Base-by-base conservation (phyloP, 1,139 yeast species). In the Hyphopichia pseudoburtonii region DNA sequence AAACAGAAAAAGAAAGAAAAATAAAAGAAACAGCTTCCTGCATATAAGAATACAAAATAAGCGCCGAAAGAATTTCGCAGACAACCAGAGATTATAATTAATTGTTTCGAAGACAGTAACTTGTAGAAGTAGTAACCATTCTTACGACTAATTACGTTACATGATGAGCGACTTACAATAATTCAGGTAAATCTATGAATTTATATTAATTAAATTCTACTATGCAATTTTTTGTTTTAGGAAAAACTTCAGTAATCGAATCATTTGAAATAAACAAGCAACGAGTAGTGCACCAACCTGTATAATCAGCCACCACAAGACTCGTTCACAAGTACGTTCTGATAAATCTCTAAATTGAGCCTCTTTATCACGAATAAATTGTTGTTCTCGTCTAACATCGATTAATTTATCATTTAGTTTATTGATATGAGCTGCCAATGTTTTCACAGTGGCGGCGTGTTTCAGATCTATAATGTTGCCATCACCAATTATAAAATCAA, bases 221-320 rank as follows among this genome's bases (percentile, higher is more conserved):
- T 14, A 47, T n/a, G 34, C 43, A 14, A 38, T 71, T 56, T 81
- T 81, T 54, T 79, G 83, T 58, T 82, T 82, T 38, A 78, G 75
- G 52, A 82, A 82, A 64, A 82, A 81, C 15, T 80, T 64, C 49
- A 79, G 76, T 42, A 82, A 63, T 41, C 80, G 84, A 44, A 73
- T 66, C 54, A 82, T 57, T 61, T 85, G 92, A 82, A 88, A 84
- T 26, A 76, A 67, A 48, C 90, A 81, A 12, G 83, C 76, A 17
- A 64, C 63, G 17, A 77, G 71, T 32, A 83, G 63, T 2, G 78
- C 81, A 35, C 73, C 48, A 24, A 81, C 48, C 60, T 84, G 89
- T 36, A 84, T 58, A 23, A 83, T 48, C 38, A 84, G 73, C 87
- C 88, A 83, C 54, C 73, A 62, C 36, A 81, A 75, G 14, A 83